phyloP scores from a whole-genome alignment of 441 rosid genomes.

The Gossypium davidsonii region DNA sequence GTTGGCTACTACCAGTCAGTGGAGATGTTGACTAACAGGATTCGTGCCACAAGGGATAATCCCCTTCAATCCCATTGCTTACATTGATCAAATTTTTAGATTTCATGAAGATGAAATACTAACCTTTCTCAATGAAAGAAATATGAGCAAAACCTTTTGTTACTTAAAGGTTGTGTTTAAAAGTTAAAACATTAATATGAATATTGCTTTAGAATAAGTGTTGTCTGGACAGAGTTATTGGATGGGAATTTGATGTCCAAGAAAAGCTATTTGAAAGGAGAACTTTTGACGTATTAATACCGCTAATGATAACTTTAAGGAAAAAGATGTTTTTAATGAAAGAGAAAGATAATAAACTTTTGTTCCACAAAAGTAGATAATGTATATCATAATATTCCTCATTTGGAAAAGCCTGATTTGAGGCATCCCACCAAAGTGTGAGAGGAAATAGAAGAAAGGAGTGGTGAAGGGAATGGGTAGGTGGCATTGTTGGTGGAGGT shows the following conservation, averaged over 20 bases:
- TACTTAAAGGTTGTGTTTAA: background rate
- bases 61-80: background rate
- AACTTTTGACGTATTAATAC: conserved; percentile 22
- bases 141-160: background rate
- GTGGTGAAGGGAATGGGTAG: conserved; percentile 28
- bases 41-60: background rate
- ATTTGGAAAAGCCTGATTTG: conserved; percentile 27
- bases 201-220: background rate
- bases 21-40: background rate
- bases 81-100: background rate
- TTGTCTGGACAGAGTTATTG: background rate
- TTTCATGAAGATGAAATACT: background rate
- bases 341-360: conserved; percentile 20
- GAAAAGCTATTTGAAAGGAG: conserved; percentile 17
- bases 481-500: conserved; percentile 18
- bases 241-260: conserved; percentile 21
- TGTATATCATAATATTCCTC: conserved; percentile 40
- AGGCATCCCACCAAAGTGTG: conserved; percentile 28
- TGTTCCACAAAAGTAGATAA: conserved; percentile 20
- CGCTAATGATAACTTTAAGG: conserved; percentile 33
- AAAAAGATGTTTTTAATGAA: conserved; percentile 16
- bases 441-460: conserved; percentile 16
- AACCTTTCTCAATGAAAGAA: background rate
- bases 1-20: background rate
- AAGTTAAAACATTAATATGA: background rate